Conservation (phyloP, 2,329 filamentous ascomycete species). For the Ilyonectria destructans region DNA sequence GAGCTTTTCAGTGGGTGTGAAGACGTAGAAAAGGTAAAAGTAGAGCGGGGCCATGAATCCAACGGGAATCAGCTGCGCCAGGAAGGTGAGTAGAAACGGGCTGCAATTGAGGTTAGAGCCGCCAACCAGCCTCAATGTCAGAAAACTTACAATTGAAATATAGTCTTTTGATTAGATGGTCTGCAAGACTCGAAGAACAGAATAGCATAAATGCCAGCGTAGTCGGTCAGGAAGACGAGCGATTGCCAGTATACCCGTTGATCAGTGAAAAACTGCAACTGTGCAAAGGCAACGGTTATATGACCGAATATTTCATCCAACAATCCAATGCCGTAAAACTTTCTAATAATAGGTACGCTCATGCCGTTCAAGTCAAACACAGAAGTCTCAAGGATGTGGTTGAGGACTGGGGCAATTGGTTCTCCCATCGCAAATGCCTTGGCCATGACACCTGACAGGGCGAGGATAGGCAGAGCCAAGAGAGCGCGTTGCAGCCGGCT, state of each 20-base stretch:
- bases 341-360: conserved; percentile 29
- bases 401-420: conserved; percentile 34
- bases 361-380: conserved; percentile 25
- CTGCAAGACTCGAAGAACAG: conserved; percentile 47
- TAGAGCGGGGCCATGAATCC: conserved; percentile 44
- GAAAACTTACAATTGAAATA: conserved; percentile 46
- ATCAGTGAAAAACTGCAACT: conserved; percentile 46
- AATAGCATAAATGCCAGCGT: conserved; percentile 48
- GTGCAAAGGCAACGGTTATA: conserved; percentile 42
- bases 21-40: conserved; percentile 45
- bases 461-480: conserved; percentile 42
- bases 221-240: conserved; percentile 50
- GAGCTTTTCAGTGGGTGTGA: conserved; percentile 39
- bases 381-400: conserved; percentile 23
- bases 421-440: conserved; percentile 40
- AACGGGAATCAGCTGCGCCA: conserved; percentile 43
- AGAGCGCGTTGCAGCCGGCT: conserved; percentile 38
- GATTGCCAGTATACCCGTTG: conserved; percentile 48
- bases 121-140: no score
- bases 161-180: conserved; percentile 28
- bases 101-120: conserved; percentile 27
- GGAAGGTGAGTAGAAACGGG: conserved; percentile 38
- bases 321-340: conserved; percentile 41
- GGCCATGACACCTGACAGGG: conserved; percentile 39
- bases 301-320: conserved; percentile 44